Percentiles rank a stretch among this genome's conserved stretches.
phyloP scores from a whole-genome alignment of 768 basidiomycete species.

The Podaxis carcinomalis region DNA sequence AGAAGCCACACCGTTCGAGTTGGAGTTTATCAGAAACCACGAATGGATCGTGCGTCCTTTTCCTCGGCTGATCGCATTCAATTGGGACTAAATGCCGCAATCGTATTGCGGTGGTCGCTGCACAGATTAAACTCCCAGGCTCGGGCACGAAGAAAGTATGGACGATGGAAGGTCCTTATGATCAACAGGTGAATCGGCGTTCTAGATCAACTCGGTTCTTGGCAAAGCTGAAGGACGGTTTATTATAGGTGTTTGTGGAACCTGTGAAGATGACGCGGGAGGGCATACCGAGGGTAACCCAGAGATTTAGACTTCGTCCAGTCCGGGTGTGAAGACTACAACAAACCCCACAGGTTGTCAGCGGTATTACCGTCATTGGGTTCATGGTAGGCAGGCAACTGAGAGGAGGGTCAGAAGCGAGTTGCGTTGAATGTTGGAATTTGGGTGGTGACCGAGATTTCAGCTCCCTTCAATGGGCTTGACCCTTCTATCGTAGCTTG shows the following conservation, averaged over 20 bases:
- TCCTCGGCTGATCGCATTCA: not conserved
- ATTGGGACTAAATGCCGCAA: not conserved
- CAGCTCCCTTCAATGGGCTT: too few relatives aligned
- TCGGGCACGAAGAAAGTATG: not conserved
- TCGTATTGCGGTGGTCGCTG: not conserved
- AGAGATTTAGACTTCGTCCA: not conserved
- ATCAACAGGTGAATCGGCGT: not conserved
- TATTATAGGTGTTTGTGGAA: not conserved
- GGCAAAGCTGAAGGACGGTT: not conserved
- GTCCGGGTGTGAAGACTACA: not conserved
- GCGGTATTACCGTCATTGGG: not conserved
- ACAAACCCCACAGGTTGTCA: not conserved
- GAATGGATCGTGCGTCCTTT: slow-evolving; percentile 5
- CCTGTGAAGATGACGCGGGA: not conserved
- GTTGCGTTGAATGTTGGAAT: not conserved
- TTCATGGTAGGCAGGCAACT: too few relatives aligned
- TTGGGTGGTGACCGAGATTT: not conserved
- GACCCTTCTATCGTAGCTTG: too few relatives aligned
- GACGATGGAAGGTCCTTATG: not conserved
- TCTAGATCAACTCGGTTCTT: too few relatives aligned
- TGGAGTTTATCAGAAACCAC: not conserved
- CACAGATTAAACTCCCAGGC: not conserved
- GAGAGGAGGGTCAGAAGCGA: not conserved
- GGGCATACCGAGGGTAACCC: not conserved
- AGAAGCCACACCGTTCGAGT: not conserved